Conservation (phyloP, 2,329 filamentous ascomycete species). For the Cercospora zeina region DNA sequence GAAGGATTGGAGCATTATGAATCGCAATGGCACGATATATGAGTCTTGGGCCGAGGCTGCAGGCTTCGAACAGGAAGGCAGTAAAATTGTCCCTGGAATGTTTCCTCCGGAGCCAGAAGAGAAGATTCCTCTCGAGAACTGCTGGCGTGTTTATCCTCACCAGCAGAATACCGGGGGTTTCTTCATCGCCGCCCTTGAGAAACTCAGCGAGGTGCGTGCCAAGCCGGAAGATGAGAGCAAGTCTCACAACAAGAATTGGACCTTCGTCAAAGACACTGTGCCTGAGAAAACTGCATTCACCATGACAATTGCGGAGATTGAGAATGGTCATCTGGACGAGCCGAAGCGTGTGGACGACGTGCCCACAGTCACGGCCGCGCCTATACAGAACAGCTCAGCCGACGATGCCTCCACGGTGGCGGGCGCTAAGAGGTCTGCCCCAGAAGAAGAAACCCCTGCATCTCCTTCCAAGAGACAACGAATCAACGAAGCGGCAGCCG, state of each 20-base stretch:
- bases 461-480: constrained; percentile 41
- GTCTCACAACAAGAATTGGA: constrained; percentile 39
- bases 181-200: constrained; percentile 94
- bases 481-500: constrained; percentile 30
- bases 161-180: constrained; percentile 95
- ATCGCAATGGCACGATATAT: constrained; percentile 78
- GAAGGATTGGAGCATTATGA: constrained; percentile 85
- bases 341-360: constrained; percentile 19
- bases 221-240: constrained; percentile 66
- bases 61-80: constrained; percentile 55
- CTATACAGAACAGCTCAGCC: constrained; percentile 18
- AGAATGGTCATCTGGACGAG: constrained; percentile 32
- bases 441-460: constrained; percentile 43
- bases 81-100: constrained; percentile 78
- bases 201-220: constrained; percentile 79
- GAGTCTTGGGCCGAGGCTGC: constrained; percentile 71
- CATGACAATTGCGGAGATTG: constrained; percentile 48
- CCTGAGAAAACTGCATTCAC: constrained; percentile 34
- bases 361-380: constrained; percentile 12
- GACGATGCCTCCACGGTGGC: constrained; percentile 20
- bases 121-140: constrained; percentile 77
- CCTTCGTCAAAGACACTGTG: constrained; percentile 31
- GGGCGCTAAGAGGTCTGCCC: constrained; percentile 45
- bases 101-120: constrained; percentile 67
- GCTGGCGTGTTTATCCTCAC: constrained; percentile 93